phyloP scores from a whole-genome alignment of 345 rosid genomes.

The Passiflora organensis region DNA sequence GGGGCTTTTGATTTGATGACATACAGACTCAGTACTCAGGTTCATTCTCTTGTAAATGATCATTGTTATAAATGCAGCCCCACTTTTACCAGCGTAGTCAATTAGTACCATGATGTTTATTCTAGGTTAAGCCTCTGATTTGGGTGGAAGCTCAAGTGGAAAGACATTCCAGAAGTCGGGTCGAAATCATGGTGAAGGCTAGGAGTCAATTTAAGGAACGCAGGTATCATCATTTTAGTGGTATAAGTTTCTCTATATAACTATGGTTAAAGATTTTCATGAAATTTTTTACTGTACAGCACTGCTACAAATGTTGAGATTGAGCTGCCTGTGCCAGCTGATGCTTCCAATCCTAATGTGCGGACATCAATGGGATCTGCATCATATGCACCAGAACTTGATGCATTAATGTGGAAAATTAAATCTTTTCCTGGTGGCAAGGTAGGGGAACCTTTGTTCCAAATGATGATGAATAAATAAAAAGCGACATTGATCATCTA shows the following conservation, averaged over 20 bases:
- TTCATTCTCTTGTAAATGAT: constrained; percentile 15
- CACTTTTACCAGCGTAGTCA: neutral
- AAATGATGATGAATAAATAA: neutral
- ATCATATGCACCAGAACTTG: constrained; percentile 72
- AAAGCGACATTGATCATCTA: too few species aligned
- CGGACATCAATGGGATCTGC: constrained; percentile 96
- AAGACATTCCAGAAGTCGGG: constrained; percentile 86
- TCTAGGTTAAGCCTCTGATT: constrained; percentile 82
- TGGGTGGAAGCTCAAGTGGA: constrained; percentile 97
- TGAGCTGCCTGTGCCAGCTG: constrained; percentile 57
- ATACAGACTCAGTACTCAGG: constrained; percentile 96
- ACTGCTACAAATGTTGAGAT: constrained; percentile 73
- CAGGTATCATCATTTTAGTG: constrained; percentile 38
- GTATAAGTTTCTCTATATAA: neutral
- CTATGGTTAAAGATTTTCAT: neutral
- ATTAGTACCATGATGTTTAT: neutral
- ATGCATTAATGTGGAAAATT: constrained; percentile 74
- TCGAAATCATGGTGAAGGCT: constrained; percentile 85
- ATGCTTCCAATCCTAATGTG: constrained; percentile 83
- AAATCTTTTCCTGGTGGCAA: constrained; percentile 76
- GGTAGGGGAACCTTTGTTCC: constrained; percentile 30
- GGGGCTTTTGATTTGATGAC: constrained; percentile 98
- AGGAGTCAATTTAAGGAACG: constrained; percentile 94
- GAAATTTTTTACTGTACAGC: constrained; percentile 26
- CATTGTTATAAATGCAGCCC: neutral